Evolutionary conservation across 2,329 filamentous ascomycete species (phyloP).

Genomic region (Clathrospora elynae): DNA sequence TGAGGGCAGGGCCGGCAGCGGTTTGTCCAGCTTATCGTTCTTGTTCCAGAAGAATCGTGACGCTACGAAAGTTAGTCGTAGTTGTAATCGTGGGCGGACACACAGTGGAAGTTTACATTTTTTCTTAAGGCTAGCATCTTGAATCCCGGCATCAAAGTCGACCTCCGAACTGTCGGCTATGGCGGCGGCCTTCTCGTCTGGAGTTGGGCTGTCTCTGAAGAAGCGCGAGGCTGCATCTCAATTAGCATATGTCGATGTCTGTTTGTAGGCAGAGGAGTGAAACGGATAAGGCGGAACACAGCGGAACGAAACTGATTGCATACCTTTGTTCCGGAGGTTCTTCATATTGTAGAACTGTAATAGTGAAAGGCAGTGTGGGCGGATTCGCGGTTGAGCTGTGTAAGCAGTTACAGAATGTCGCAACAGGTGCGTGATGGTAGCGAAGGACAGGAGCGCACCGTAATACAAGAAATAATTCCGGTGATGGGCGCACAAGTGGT

Average conservation of each 20-base stretch:
- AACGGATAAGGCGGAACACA: neutral
- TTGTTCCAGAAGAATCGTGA: slow-evolving; percentile 20
- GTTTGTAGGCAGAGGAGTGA: neutral
- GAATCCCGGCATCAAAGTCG: slow-evolving; percentile 25
- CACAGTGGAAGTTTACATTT: slow-evolving; percentile 19
- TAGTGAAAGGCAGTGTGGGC: neutral
- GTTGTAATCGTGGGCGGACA: neutral
- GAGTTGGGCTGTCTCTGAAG: slow-evolving; percentile 23
- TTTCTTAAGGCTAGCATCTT: slow-evolving; percentile 11
- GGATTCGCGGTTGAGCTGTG: neutral
- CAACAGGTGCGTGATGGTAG: neutral
- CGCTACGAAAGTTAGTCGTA: slow-evolving; percentile 12
- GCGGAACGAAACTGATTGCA: neutral
- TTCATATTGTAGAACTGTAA: slow-evolving; percentile 18
- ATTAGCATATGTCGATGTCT: neutral
- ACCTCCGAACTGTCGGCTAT: slow-evolving; percentile 3
- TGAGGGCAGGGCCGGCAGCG: slow-evolving; percentile 3
- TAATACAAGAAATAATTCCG: neutral
- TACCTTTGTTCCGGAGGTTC: slow-evolving; percentile 28
- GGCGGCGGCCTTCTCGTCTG: slow-evolving; percentile 26
- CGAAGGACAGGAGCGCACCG: neutral
- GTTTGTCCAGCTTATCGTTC: slow-evolving; percentile 11
- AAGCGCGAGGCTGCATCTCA: slow-evolving; percentile 24
- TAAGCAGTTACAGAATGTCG: neutral
- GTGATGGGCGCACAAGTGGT: neutral